These are phyloP conservation scores for Baorangia bicolor DNA, from an alignment of 768 basidiomycete species.

Conservation along the genomic window DNA sequence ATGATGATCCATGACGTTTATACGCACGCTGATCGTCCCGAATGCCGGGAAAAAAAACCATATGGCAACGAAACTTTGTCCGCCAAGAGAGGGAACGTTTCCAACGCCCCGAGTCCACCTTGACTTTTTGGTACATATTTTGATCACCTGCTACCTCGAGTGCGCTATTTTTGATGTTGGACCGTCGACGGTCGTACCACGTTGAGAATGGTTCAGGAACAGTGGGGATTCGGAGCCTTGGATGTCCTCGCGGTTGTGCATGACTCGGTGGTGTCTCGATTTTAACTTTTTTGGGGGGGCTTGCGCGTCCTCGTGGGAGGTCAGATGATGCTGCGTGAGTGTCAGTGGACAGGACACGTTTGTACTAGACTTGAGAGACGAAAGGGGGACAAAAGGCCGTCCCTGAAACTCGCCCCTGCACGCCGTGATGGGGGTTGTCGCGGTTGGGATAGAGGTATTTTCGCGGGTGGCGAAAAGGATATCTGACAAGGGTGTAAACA, in stretches of 20 bases:
- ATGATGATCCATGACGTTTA: not conserved
- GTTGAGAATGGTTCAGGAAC: constrained; percentile 6
- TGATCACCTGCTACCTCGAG: not conserved
- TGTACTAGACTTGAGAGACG: not conserved
- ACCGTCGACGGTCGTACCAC: not conserved
- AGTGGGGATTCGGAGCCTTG: not conserved
- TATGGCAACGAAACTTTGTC: constrained; percentile 6
- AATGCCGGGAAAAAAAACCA: not conserved
- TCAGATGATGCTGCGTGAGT: constrained; percentile 5
- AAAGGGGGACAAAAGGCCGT: not conserved
- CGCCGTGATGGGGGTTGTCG: constrained; percentile 11
- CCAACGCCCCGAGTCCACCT: not conserved
- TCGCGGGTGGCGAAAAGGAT: not conserved
- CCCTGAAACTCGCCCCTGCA: constrained; percentile 11
- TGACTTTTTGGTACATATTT: constrained; percentile 2
- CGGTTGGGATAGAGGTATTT: not conserved
- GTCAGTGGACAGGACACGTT: not conserved
- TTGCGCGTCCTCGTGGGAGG: constrained; percentile 9
- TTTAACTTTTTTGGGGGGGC: not conserved
- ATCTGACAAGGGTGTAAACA: not conserved
- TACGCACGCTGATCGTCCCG: constrained; percentile 6
- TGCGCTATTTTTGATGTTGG: not conserved
- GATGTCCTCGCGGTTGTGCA: not conserved
- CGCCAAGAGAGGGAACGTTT: not conserved
- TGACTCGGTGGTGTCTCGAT: not conserved